A percentile compares a stretch with the other conserved stretches of the same genome.
phyloP scores from a whole-genome alignment of 2,329 filamentous ascomycete genomes.

The Lasiodiplodia hormozganensis region DNA sequence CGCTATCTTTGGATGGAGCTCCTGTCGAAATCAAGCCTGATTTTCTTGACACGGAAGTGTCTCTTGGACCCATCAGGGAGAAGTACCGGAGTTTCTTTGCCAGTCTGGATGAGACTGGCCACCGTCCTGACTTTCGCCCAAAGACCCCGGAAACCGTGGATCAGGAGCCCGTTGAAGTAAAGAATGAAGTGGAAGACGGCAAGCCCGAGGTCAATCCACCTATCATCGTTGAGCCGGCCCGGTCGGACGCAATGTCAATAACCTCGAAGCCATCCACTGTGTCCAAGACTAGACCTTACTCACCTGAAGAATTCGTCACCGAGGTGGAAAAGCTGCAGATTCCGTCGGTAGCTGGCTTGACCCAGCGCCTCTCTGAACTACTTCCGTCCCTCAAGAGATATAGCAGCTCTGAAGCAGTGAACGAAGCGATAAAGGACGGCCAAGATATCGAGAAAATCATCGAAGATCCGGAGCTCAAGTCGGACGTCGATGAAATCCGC shows the following conservation, averaged over 20 bases:
- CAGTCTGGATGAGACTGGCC: conserved; percentile 46
- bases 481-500: conserved; percentile 22
- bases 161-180: background rate
- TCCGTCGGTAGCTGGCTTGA: conserved; percentile 54
- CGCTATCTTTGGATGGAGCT: conserved; percentile 22
- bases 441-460: conserved; percentile 20
- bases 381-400: conserved; percentile 52
- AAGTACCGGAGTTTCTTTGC: conserved; percentile 55
- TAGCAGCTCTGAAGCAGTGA: conserved; percentile 44
- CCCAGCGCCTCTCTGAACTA: conserved; percentile 54
- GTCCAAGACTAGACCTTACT: conserved; percentile 40
- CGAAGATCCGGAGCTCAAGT: conserved; percentile 24
- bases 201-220: background rate
- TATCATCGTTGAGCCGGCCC: conserved; percentile 9
- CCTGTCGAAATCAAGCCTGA: conserved; percentile 33
- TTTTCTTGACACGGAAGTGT: conserved; percentile 25
- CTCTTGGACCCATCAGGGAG: conserved; percentile 47
- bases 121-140: conserved; percentile 18
- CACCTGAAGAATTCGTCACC: conserved; percentile 50
- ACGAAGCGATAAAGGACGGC: conserved; percentile 44
- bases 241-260: conserved; percentile 30
- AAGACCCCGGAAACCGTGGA: conserved; percentile 25
- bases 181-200: background rate
- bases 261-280: conserved; percentile 10
- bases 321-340: conserved; percentile 56